A percentile compares a stretch with the other conserved stretches of the same genome.
Evolutionary conservation across 1,284 basidiomycete species (phyloP).

Genomic region (Mycena citricolor): DNA sequence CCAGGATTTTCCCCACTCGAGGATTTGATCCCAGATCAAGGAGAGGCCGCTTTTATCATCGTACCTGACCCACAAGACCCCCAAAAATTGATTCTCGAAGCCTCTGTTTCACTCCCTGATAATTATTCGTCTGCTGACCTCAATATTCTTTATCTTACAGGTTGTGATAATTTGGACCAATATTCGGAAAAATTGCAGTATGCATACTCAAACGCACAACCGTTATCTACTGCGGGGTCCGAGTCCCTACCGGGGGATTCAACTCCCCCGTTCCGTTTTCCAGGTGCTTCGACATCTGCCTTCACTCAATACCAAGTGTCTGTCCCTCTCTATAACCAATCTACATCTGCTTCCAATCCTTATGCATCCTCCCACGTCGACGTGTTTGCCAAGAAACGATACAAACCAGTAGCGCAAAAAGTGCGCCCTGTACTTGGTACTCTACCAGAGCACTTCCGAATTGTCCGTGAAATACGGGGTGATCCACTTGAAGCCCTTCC

Average conservation of each 20-base stretch:
- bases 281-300: too few species aligned
- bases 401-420: conserved; percentile 16
- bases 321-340: neutral
- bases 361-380: neutral
- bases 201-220: neutral
- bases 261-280: conserved; percentile 2
- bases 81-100: neutral
- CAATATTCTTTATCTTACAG: neutral
- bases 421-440: conserved; percentile 10
- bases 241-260: too few species aligned
- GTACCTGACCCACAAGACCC: neutral
- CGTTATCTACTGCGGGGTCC: neutral
- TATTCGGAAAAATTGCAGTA: neutral
- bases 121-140: too few species aligned
- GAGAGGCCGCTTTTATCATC: neutral
- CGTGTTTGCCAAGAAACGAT: conserved; percentile 15
- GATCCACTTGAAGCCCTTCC: conserved; percentile 31
- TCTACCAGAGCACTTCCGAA: conserved; percentile 10
- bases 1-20: neutral
- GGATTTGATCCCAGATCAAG: neutral
- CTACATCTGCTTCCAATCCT: neutral
- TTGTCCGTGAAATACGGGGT: conserved; percentile 16
- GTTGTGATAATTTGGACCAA: neutral
- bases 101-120: too few species aligned
- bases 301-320: neutral